Evolutionary conservation across 2,329 filamentous ascomycete genomes (phyloP).

Genomic region (Coniochaeta hoffmannii): DNA sequence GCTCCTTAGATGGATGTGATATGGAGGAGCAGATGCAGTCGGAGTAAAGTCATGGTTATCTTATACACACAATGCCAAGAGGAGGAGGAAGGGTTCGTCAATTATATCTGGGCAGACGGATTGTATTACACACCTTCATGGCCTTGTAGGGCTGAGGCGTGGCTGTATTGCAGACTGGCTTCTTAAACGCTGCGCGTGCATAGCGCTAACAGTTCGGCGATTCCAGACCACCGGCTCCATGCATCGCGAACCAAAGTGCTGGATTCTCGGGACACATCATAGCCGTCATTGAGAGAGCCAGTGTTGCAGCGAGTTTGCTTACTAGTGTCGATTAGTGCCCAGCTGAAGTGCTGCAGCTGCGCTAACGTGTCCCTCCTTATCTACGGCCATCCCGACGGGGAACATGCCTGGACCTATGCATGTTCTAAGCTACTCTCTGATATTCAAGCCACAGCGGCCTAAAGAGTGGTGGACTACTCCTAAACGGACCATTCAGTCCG

Average conservation of each 20-base stretch:
- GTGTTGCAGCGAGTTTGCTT: neutral
- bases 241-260: neutral
- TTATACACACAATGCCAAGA: neutral
- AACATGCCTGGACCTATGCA: neutral
- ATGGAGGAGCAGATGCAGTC: too few species aligned
- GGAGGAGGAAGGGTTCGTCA: neutral
- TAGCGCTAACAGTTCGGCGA: neutral
- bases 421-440: neutral
- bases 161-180: neutral
- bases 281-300: neutral
- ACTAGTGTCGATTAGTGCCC: neutral
- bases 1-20: too few species aligned
- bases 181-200: neutral
- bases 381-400: neutral
- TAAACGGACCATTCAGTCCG: neutral
- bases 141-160: neutral
- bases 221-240: neutral
- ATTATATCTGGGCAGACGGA: too few species aligned
- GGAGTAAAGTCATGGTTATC: too few species aligned
- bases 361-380: neutral
- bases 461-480: neutral
- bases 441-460: neutral
- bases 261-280: neutral
- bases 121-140: too few species aligned
- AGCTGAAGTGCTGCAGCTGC: neutral